Conservation (phyloP, 768 basidiomycete genomes). For the Tulasnella sp. region DNA sequence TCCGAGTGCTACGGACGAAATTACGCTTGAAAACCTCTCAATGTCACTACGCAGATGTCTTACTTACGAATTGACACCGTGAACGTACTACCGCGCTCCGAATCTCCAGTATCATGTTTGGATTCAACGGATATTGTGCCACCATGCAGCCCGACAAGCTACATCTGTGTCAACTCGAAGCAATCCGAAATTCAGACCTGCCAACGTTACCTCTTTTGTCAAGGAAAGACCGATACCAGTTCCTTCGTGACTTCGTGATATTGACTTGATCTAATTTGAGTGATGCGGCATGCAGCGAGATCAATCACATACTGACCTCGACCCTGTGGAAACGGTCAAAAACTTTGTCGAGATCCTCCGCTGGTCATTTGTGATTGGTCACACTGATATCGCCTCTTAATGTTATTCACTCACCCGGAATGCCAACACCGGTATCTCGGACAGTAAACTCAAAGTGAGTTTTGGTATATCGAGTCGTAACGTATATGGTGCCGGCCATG, state of each 20-base stretch:
- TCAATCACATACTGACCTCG: constrained; percentile 12
- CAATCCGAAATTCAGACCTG: background rate
- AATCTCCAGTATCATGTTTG: constrained; percentile 21
- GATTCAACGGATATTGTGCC: constrained; percentile 26
- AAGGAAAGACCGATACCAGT: constrained; percentile 30
- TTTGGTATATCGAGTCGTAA: constrained; percentile 23
- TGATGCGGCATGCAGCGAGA: background rate
- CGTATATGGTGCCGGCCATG: constrained; percentile 25
- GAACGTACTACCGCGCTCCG: constrained; percentile 28
- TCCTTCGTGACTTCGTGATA: constrained; percentile 27
- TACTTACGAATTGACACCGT: constrained; percentile 22
- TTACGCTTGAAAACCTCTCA: background rate
- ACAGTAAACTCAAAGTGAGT: constrained; percentile 25
- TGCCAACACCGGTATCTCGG: constrained; percentile 31
- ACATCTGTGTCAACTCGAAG: constrained; percentile 18
- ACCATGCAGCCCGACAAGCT: constrained; percentile 29
- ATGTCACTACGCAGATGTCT: background rate
- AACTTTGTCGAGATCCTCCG: constrained; percentile 22
- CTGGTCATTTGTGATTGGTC: background rate
- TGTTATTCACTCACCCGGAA: constrained; percentile 23
- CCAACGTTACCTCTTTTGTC: constrained; percentile 21
- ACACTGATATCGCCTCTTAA: background rate
- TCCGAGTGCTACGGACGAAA: constrained; percentile 24
- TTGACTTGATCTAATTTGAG: constrained; percentile 18
- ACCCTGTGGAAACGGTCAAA: constrained; percentile 31